Evolutionary conservation across 768 basidiomycete species (phyloP).

Genomic region (Leccinum barrowsii): DNA sequence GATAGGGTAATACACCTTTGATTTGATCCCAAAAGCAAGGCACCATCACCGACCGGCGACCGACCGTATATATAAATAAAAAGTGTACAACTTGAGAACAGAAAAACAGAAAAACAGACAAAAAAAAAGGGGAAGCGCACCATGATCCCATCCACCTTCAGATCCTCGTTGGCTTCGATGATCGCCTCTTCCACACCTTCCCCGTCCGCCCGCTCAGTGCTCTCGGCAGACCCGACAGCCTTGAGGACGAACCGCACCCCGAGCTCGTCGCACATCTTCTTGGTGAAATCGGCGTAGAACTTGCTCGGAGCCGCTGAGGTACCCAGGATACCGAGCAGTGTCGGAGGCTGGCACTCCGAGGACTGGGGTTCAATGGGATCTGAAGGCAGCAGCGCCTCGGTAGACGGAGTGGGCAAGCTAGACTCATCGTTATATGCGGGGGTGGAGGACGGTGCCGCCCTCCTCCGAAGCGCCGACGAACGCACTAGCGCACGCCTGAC

Average conservation of each 20-base stretch:
- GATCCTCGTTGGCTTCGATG: slow-evolving; percentile 90
- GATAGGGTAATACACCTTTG: slow-evolving; percentile 92
- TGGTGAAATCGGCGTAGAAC: slow-evolving; percentile 87
- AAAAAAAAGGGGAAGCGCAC: slow-evolving; percentile 39
- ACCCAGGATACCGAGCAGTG: slow-evolving; percentile 87
- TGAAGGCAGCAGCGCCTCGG: neutral
- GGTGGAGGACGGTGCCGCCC: neutral
- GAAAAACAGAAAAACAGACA: neutral
- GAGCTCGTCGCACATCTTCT: slow-evolving; percentile 83
- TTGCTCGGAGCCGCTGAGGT: slow-evolving; percentile 78
- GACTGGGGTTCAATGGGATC: neutral
- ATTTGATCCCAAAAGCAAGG: neutral
- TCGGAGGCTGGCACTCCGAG: slow-evolving; percentile 45
- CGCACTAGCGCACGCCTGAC: slow-evolving; percentile 31
- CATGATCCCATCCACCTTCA: slow-evolving; percentile 89
- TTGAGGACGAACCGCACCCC: slow-evolving; percentile 86
- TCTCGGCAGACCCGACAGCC: slow-evolving; percentile 48
- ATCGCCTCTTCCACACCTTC: slow-evolving; percentile 96
- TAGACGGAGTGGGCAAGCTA: neutral
- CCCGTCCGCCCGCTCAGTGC: slow-evolving; percentile 51
- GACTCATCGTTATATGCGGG: neutral
- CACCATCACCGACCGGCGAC: neutral
- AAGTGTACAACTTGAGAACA: neutral
- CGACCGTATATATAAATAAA: neutral
- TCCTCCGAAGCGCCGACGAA: neutral